These are phyloP conservation scores for Amborella trichopoda DNA, from an alignment of 164 flowering plant genomes.

Conservation along the genomic window DNA sequence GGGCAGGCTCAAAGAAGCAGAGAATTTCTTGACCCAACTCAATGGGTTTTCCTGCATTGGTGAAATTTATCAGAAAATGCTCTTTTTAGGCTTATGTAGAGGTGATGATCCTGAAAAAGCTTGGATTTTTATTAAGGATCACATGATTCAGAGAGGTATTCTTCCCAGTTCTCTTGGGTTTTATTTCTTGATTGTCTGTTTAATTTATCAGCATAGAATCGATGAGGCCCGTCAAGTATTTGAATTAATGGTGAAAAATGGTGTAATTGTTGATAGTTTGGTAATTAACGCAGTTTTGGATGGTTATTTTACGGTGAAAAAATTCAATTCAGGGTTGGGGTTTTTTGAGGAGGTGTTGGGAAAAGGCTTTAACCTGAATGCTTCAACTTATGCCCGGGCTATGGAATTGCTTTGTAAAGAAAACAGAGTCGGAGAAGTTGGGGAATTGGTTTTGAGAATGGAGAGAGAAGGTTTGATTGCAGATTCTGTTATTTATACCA, in stretches of 20 bases:
- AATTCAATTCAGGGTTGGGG: conserved; percentile 44
- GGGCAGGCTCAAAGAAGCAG: conserved; percentile 33
- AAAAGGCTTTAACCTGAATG: conserved; percentile 31
- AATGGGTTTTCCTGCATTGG: too few species aligned
- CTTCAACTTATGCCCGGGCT: conserved; percentile 50
- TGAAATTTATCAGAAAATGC: too few species aligned
- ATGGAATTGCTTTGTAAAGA: conserved; percentile 41
- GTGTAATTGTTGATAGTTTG: conserved; percentile 36
- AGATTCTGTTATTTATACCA: conserved; percentile 61
- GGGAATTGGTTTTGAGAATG: conserved; percentile 36
- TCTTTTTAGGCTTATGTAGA: conserved; percentile 33
- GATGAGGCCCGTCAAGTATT: conserved; percentile 44
- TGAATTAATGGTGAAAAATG: conserved; percentile 39
- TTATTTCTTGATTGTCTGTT: conserved; percentile 32
- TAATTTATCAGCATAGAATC: conserved; percentile 35
- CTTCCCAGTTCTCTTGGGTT: conserved; percentile 38
- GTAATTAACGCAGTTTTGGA: conserved; percentile 53
- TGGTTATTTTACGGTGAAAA: conserved; percentile 55
- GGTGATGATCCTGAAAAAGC: conserved; percentile 44
- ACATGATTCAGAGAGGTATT: conserved; percentile 26
- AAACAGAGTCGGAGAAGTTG: conserved; percentile 42
- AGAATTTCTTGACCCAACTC: conserved; percentile 24
- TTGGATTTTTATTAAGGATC: conserved; percentile 22
- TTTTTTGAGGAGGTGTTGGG: conserved; percentile 43
- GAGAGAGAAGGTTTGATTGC: conserved; percentile 36